phyloP scores from a whole-genome alignment of 257 asterid species.

The Lycium barbarum region DNA sequence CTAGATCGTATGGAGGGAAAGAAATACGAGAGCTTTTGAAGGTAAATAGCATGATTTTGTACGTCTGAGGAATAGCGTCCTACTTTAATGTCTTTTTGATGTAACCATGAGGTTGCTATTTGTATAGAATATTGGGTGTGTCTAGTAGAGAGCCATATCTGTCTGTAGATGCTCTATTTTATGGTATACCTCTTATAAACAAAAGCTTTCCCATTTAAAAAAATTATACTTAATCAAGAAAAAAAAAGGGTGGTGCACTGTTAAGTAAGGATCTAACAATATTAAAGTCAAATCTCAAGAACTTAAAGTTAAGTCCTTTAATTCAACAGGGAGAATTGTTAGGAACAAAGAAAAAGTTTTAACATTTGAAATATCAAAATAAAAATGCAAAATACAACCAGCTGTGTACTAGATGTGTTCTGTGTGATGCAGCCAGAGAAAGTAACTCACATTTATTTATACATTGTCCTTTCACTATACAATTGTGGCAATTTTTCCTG shows the following conservation, averaged over 20 bases:
- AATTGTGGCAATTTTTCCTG: no score
- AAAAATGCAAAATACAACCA: constrained; percentile 24
- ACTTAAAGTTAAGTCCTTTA: neutral
- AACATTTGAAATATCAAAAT: neutral
- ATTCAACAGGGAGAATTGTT: neutral
- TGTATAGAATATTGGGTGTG: neutral
- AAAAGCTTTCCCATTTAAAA: constrained; percentile 5
- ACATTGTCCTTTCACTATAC: no score
- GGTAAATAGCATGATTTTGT: neutral
- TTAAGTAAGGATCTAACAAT: neutral
- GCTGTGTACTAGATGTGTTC: no score
- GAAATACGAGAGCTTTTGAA: neutral
- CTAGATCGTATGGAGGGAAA: neutral
- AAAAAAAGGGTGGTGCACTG: neutral
- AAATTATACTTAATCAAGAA: neutral
- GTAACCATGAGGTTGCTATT: neutral
- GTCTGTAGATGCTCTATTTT: neutral
- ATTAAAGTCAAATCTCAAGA: constrained; percentile 15
- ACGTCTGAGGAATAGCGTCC: neutral
- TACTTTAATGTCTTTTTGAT: neutral
- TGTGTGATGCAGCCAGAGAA: no score
- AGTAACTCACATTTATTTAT: no score
- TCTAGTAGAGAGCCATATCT: constrained; percentile 15
- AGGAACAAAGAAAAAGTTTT: neutral
- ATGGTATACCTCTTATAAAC: neutral